A percentile compares a stretch with the other conserved stretches of the same genome.
Evolutionary conservation across 1,139 yeast genomes (phyloP).

Genomic region (Suhomyces wounanorum): DNA sequence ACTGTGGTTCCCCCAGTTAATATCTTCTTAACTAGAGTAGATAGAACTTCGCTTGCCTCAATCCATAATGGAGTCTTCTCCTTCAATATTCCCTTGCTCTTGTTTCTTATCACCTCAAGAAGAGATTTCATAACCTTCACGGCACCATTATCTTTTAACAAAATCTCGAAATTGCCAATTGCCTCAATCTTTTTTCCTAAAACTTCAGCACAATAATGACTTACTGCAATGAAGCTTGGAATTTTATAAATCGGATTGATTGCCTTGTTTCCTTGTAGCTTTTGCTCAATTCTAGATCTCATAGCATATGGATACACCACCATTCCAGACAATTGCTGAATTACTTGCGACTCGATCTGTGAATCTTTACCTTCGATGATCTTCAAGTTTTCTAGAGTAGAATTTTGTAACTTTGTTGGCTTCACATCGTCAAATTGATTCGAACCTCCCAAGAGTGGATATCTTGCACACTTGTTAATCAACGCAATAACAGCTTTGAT

Average conservation of each 20-base stretch:
- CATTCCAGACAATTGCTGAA: slow-evolving; percentile 56
- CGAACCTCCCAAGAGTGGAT: slow-evolving; percentile 62
- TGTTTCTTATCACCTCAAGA: slow-evolving; percentile 23
- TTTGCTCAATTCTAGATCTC: slow-evolving; percentile 51
- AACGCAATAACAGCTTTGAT: slow-evolving; percentile 46
- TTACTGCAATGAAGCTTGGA: slow-evolving; percentile 69
- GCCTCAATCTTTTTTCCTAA: slow-evolving; percentile 38
- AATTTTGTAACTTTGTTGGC: slow-evolving; percentile 57
- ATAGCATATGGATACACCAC: slow-evolving; percentile 61
- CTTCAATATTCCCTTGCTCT: slow-evolving; percentile 36
- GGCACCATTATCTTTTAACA: slow-evolving; percentile 51
- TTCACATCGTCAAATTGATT: slow-evolving; percentile 44
- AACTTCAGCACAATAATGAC: slow-evolving; percentile 51
- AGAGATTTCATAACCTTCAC: slow-evolving; percentile 24
- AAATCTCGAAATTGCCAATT: slow-evolving; percentile 31
- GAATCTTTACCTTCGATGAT: slow-evolving; percentile 34
- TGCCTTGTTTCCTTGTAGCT: slow-evolving; percentile 28
- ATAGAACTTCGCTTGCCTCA: slow-evolving; percentile 33
- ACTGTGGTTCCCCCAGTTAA: background rate
- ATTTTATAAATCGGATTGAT: slow-evolving; percentile 41
- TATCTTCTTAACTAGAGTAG: background rate
- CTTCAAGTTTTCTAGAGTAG: slow-evolving; percentile 49
- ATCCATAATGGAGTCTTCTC: slow-evolving; percentile 44
- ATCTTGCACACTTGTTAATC: slow-evolving; percentile 62
- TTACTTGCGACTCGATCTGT: slow-evolving; percentile 44